A percentile compares a stretch with the other conserved stretches of the same genome.
These are phyloP conservation scores for Aristolochia fimbriata DNA, from an alignment of 164 flowering plant genomes.

Conservation along the genomic window DNA sequence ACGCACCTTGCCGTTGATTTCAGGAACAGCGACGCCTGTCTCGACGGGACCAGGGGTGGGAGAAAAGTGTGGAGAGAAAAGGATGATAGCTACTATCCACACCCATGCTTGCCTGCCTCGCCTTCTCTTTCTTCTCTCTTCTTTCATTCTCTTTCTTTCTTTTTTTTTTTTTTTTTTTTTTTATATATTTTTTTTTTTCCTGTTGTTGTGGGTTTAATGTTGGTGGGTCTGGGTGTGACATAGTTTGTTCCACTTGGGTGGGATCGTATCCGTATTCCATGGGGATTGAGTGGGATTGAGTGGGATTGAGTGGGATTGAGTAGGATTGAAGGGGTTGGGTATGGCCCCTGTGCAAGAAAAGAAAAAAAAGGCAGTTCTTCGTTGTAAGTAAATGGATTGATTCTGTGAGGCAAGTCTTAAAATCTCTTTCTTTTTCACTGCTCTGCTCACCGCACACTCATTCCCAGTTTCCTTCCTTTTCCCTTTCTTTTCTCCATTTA, in stretches of 20 bases:
- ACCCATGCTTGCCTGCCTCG: conserved; percentile 9
- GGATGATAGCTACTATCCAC: conserved; percentile 2
- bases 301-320: conserved; percentile 16
- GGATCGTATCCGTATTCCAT: conserved; percentile 12
- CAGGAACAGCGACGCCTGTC: conserved; percentile 3
- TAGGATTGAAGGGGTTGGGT: no score
- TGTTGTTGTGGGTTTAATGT: no score
- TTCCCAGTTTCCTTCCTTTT: no score
- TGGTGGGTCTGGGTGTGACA: conserved; percentile 13
- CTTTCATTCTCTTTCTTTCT: no score
- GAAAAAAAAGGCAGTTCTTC: conserved; percentile 16
- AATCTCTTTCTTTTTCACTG: conserved; percentile 12
- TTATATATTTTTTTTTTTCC: no score
- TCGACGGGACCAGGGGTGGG: no score
- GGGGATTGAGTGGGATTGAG: conserved; percentile 15
- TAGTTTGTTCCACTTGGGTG: conserved; percentile 19
- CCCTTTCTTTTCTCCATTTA: conserved; percentile 17
- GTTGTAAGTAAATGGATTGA: conserved; percentile 3
- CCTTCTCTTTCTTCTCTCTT: no score
- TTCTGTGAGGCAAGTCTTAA: conserved; percentile 13
- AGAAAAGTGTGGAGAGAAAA: no score
- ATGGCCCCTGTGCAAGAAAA: conserved; percentile 17
- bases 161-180: no score
- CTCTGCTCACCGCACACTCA: no score
- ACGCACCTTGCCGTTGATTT: conserved; percentile 10